phyloP scores from a whole-genome alignment of 2,329 filamentous ascomycete genomes.

The Fusarium tricinctum region DNA sequence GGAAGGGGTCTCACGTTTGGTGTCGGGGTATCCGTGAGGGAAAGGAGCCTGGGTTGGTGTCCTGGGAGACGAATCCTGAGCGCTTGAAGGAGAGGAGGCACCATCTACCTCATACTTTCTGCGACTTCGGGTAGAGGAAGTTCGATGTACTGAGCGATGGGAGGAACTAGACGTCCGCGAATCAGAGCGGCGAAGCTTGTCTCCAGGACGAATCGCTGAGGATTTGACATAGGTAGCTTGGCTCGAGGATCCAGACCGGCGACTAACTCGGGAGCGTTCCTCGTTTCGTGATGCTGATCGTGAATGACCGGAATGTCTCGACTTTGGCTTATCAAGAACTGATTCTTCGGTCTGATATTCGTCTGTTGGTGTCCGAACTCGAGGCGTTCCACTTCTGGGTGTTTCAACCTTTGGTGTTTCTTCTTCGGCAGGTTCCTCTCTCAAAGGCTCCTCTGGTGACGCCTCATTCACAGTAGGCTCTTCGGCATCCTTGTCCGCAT shows the following conservation, averaged over 20 bases:
- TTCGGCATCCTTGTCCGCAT: constrained; percentile 56
- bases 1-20: constrained; percentile 56
- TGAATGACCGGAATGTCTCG: constrained; percentile 60
- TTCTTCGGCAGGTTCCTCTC: constrained; percentile 40
- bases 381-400: constrained; percentile 20
- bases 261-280: constrained; percentile 66
- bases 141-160: constrained; percentile 54
- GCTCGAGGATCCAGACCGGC: constrained; percentile 70
- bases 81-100: constrained; percentile 62
- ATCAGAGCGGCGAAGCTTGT: constrained; percentile 54
- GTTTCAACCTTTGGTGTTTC: constrained; percentile 46
- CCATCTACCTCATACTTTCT: constrained; percentile 58
- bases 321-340: constrained; percentile 56
- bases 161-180: constrained; percentile 55
- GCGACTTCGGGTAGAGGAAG: constrained; percentile 56
- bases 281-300: constrained; percentile 63
- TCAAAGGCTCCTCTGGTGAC: constrained; percentile 53
- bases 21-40: constrained; percentile 59
- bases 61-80: constrained; percentile 70
- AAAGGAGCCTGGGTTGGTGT: constrained; percentile 72
- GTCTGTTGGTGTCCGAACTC: constrained; percentile 37
- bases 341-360: constrained; percentile 49
- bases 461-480: constrained; percentile 48
- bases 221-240: constrained; percentile 67
- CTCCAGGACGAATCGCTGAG: constrained; percentile 52